Percentiles rank a stretch among this genome's conserved stretches.
These are phyloP conservation scores for Colletotrichum scovillei DNA, from an alignment of 2,329 filamentous ascomycete genomes.

Conservation along the genomic window DNA sequence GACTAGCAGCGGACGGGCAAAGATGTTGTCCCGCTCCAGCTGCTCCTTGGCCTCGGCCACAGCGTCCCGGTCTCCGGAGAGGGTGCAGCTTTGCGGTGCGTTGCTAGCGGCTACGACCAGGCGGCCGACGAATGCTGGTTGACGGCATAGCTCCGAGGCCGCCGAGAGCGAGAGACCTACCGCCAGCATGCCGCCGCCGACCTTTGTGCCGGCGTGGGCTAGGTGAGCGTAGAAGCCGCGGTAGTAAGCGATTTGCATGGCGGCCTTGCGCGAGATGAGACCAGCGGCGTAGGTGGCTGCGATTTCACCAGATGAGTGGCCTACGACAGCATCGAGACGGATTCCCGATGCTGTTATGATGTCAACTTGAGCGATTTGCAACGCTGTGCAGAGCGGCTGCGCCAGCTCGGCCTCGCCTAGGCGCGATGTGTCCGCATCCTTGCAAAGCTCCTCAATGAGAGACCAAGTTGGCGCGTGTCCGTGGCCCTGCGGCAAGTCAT, in stretches of 20 bases:
- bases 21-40: slow-evolving; percentile 31
- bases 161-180: slow-evolving; percentile 35
- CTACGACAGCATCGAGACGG: slow-evolving; percentile 49
- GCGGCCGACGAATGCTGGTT: slow-evolving; percentile 4
- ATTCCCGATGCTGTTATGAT: slow-evolving; percentile 39
- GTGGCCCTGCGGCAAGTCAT: background rate
- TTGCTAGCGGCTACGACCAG: slow-evolving; percentile 36
- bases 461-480: slow-evolving; percentile 43
- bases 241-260: slow-evolving; percentile 40
- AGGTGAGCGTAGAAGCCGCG: slow-evolving; percentile 38
- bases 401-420: slow-evolving; percentile 40
- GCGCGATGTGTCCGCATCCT: slow-evolving; percentile 34
- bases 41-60: slow-evolving; percentile 38
- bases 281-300: slow-evolving; percentile 61
- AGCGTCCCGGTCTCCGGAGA: slow-evolving; percentile 44
- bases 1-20: slow-evolving; percentile 38
- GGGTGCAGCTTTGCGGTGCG: slow-evolving; percentile 40
- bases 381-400: slow-evolving; percentile 36
- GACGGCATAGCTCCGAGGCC: slow-evolving; percentile 6
- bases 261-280: slow-evolving; percentile 44
- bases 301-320: slow-evolving; percentile 63
- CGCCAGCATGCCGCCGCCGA: slow-evolving; percentile 40
- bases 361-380: slow-evolving; percentile 31
- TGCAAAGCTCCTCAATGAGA: slow-evolving; percentile 40
- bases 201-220: slow-evolving; percentile 28